These are phyloP conservation scores for Trichoderma arundinaceum DNA, from an alignment of 2,329 filamentous ascomycete species.

Conservation along the genomic window DNA sequence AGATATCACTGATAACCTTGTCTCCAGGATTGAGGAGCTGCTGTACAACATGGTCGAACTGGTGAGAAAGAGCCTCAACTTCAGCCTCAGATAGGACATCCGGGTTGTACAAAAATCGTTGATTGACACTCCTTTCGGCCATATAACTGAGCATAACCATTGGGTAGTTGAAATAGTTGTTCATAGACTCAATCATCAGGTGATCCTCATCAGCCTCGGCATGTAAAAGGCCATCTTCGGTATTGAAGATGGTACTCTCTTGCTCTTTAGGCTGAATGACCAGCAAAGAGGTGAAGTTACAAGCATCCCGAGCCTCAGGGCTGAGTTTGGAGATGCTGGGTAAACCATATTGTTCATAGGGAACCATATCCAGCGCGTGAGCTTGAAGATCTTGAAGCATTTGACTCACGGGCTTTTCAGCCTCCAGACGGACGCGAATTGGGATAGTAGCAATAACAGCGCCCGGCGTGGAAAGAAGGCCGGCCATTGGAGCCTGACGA, in stretches of 20 bases:
- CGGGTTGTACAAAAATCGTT: conserved; percentile 29
- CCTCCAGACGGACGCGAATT: conserved; percentile 31
- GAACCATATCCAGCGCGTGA: conserved; percentile 35
- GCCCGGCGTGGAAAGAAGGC: conserved; percentile 32
- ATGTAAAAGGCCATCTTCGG: background rate
- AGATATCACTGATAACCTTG: conserved; percentile 10
- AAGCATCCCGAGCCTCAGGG: conserved; percentile 27
- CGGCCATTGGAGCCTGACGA: conserved; percentile 31
- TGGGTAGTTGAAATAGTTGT: conserved; percentile 34
- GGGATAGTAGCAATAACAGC: conserved; percentile 35
- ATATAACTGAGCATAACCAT: conserved; percentile 32
- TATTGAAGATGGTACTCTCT: background rate
- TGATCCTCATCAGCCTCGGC: conserved; percentile 7
- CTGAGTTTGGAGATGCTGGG: conserved; percentile 35
- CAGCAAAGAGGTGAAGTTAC: conserved; percentile 17
- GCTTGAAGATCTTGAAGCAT: conserved; percentile 33
- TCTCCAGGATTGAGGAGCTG: conserved; percentile 29
- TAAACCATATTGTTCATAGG: conserved; percentile 38
- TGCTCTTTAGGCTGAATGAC: conserved; percentile 29
- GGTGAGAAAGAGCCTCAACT: conserved; percentile 30
- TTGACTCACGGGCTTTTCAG: conserved; percentile 15
- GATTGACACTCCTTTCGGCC: conserved; percentile 9
- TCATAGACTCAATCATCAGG: conserved; percentile 13
- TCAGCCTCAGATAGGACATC: conserved; percentile 21
- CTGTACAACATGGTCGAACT: conserved; percentile 32